Evolutionary conservation across 495 filamentous ascomycete species (phyloP).

Genomic region (Penicillium psychrofluorescens): DNA sequence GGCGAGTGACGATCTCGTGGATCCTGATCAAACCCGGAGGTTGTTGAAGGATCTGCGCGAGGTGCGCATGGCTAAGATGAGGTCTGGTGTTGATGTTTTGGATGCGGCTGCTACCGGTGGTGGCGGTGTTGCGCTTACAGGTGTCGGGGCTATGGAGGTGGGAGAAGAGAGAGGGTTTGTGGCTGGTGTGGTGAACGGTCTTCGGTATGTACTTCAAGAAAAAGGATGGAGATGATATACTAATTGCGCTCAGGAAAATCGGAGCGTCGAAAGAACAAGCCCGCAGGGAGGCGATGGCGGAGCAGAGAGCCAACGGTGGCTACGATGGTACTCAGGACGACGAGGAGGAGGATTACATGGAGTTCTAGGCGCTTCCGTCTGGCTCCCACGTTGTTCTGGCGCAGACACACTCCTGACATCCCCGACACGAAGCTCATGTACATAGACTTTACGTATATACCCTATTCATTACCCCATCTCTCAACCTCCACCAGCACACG

Average conservation of each 20-base stretch:
- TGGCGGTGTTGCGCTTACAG: conserved; percentile 67
- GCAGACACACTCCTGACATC: not conserved
- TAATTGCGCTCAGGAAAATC: conserved; percentile 27
- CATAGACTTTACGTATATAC: conserved; percentile 30
- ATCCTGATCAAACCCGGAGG: conserved; percentile 64
- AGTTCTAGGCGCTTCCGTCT: conserved; percentile 26
- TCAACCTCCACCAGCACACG: not conserved
- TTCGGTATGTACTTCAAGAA: conserved; percentile 43
- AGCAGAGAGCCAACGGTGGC: conserved; percentile 32
- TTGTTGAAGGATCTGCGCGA: conserved; percentile 79
- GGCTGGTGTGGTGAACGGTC: conserved; percentile 74
- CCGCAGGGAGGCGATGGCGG: conserved; percentile 38
- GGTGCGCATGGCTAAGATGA: conserved; percentile 82
- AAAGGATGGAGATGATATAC: not conserved
- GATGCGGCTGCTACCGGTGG: conserved; percentile 55
- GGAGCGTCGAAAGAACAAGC: conserved; percentile 43
- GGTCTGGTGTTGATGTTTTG: conserved; percentile 61
- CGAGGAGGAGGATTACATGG: conserved; percentile 43
- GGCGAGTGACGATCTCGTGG: conserved; percentile 77
- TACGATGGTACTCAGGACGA: conserved; percentile 36
- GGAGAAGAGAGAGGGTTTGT: conserved; percentile 82
- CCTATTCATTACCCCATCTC: conserved; percentile 19
- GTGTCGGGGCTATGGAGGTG: conserved; percentile 87
- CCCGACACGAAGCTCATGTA: conserved; percentile 19
- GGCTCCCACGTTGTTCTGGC: not conserved